Percentiles rank a stretch among this genome's conserved stretches.
These are phyloP conservation scores for Linnemannia schmuckeri DNA, from an alignment of 192 early-diverging fungal species.

Conservation along the genomic window DNA sequence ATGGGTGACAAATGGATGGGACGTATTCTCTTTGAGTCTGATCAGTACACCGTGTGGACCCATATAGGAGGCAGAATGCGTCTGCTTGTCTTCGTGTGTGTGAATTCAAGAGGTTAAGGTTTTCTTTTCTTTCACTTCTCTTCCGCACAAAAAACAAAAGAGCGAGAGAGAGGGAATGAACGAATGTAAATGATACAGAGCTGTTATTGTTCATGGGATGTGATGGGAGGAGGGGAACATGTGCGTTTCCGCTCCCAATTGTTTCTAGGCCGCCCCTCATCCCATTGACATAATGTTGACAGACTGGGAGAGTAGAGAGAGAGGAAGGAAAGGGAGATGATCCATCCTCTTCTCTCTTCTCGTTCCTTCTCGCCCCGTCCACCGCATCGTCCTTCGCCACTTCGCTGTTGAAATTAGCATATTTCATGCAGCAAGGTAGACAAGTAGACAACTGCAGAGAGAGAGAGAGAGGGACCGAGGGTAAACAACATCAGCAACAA, in stretches of 20 bases:
- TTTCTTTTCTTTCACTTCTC: not conserved
- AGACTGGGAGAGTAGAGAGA: too few species aligned
- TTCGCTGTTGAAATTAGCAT: too few species aligned
- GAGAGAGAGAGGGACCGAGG: too few species aligned
- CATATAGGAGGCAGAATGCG: not conserved
- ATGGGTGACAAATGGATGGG: not conserved
- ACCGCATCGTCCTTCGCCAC: too few species aligned
- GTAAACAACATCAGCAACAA: too few species aligned
- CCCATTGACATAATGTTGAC: not conserved
- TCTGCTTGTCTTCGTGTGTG: not conserved
- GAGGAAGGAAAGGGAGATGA: too few species aligned
- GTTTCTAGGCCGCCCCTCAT: not conserved
- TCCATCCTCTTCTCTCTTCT: too few species aligned
- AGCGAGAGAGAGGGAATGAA: not conserved
- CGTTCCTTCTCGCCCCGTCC: too few species aligned
- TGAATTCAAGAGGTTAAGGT: not conserved
- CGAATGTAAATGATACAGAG: not conserved
- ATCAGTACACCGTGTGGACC: not conserved
- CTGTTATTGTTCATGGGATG: not conserved
- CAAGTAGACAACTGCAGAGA: too few species aligned
- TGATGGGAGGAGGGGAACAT: too few species aligned
- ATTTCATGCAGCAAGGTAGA: too few species aligned
- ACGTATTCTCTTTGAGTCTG: not conserved
- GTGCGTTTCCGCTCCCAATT: too few species aligned
- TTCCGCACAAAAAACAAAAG: not conserved